Base-by-base conservation (phyloP, 2,329 filamentous ascomycete species). In the Penicillium sclerotiorum region DNA sequence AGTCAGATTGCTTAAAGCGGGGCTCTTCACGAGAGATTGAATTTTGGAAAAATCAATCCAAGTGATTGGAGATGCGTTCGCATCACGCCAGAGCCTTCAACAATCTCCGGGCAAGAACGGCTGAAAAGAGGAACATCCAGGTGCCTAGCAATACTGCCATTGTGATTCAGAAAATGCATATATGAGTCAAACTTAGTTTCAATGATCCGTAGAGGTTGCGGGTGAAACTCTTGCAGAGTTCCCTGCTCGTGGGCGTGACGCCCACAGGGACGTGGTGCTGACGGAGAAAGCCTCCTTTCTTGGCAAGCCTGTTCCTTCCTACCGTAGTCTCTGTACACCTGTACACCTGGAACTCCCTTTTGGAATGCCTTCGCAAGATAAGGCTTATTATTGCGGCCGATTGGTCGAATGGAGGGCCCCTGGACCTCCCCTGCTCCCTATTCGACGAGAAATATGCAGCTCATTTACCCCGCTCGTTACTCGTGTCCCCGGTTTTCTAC, bases 331-430 rank as follows among this genome's bases (percentile, higher is more conserved):
- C 25, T 28, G 25, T 28, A 28, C 25, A 28, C 25, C 25, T 28
- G 25, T 28, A 28, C 25, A 28, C 25, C 25, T 28, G 25, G 25
- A 28, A 28, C 25, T 28, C 25, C 25, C 25, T 28, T 28, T 28
- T 28, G 25, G 25, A 28, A 28, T 28, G 25, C 12, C 25, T 28
- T 28, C 25, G 25, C 25, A 28, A 12, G 25, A 28, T 28, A 28
- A 44, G 30, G 42, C 42, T 45, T 45, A 45, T 45, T 15, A 45
- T 45, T 45, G 30, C n/a, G 42, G 42, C 41, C 17, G 23, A 35
- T 25, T 44, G 20, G 30, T 36, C 8, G 20, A 45, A 45, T 27
- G 25, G 32, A 12, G 41, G 25, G 25, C 25, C 25, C 25, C 25
- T 28, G 25, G 11, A 32, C 11, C 42, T 45, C 32, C 43, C 32